Evolutionary conservation across 352 stramenopile species (phyloP), one percentile per base, ranked within the genome.

Genomic region (Phytophthora quininea): DNA sequence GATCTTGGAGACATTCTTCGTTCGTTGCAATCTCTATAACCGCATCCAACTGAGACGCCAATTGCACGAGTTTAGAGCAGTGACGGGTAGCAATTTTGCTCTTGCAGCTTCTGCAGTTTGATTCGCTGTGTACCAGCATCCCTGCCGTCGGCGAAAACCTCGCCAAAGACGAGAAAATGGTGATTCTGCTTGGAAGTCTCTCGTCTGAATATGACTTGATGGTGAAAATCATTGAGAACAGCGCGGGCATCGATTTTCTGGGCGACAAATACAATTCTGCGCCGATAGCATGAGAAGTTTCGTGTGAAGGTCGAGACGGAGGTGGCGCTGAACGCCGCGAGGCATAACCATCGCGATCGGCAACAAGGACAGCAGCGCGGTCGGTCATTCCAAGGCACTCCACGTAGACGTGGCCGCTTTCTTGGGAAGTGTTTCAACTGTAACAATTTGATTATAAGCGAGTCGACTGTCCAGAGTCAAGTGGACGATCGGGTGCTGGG

Each of bases 161-260:
- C 1, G 9, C 40, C 3, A 38, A 64, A 19, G 58, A 64, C 40
- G 58, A 64, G 43, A 43, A 58, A 24, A 24, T 62, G 37, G 55
- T 54, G 15, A 37, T 62, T 30, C 35, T 64, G 6, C 46, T 64
- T 9, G 46, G 32, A 46, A 64, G 46, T 56, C 35, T 55, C 6
- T 46, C 58, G 9, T 14, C 24, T 19, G 58, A 64, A 29, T 56
- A 64, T 64, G 58, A 60, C 31, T 31, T 10, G 2, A 64, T 64
- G 46, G 58, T 64, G 19, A 29, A 37, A 19, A 55, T 64, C 46
- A 64, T 64, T n/a, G 58, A 64, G 54, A 19, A 30, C 3, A 30
- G 43, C 1, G 9, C 35, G 0, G 50, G 37, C n/a, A 33, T 59
- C n/a, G 54, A 30, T 37, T 46, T 64, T 14, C 24, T 64, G 24